Evolutionary conservation across 345 rosid species (phyloP).

Genomic region (Zanthoxylum bungeanum): DNA sequence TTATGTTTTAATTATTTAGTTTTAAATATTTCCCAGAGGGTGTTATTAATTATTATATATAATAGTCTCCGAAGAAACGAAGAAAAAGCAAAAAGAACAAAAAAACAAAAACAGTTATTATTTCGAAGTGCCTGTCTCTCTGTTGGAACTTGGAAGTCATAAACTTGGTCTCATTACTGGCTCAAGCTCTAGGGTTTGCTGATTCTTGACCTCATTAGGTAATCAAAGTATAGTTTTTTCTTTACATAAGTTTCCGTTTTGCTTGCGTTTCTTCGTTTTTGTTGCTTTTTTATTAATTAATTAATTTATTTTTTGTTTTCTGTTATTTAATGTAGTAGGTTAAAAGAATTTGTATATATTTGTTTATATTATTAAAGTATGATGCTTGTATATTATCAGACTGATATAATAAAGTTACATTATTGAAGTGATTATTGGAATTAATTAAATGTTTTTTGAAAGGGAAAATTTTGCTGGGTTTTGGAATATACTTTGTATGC

Average conservation of each 20-base stretch:
- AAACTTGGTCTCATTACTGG: not conserved
- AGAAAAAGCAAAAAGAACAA: not conserved
- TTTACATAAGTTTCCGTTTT: not conserved
- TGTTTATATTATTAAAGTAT: not conserved
- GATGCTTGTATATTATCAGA: not conserved
- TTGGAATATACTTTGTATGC: not conserved
- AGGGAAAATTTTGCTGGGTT: not conserved
- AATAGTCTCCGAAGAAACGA: not conserved
- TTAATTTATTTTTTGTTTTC: no score
- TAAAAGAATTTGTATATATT: not conserved
- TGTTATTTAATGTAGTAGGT: no score
- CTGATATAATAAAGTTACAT: not conserved
- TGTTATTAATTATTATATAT: not conserved
- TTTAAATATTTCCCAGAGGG: not conserved
- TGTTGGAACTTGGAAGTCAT: not conserved
- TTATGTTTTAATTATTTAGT: not conserved
- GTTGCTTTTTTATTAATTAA: not conserved
- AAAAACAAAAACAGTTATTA: not conserved
- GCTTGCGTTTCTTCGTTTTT: not conserved
- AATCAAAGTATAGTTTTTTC: not conserved
- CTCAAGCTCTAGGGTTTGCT: slow-evolving; percentile 14
- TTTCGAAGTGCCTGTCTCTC: not conserved
- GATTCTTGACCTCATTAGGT: slow-evolving; percentile 2
- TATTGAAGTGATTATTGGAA: not conserved
- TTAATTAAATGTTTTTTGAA: not conserved